Evolutionary conservation across 192 early-diverging fungal species (phyloP), one percentile per base, ranked within the genome.

Genomic region (Rhizoclosmatium globosum): DNA sequence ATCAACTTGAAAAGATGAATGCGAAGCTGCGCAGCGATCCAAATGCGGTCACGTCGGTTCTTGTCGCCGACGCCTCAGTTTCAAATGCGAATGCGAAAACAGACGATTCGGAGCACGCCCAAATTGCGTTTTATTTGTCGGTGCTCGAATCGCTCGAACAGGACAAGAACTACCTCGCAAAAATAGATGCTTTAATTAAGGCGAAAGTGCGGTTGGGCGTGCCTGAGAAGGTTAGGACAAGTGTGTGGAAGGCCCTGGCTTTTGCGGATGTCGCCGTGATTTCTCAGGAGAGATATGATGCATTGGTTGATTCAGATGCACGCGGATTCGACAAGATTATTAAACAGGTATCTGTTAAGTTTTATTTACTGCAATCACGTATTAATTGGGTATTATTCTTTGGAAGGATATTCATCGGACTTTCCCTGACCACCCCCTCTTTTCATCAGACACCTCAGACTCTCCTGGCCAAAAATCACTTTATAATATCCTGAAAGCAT

Each of bases 231-330:
- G 80, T 97, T 42, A 92, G 97, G 47, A 91, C 93, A 42, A 89
- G 93, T 76, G 90, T 99, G 69, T 99, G 97, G 97, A 91, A 93
- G 74, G 80, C 94, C 47, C 86, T 99, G 77, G 85, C 92, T n/a
- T 90, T 90, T 47, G 91, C 94, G 47, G 93, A 95, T 79, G 88
- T 92, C 62, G 57, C 85, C 2, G 84, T 82, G 41, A 81, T 96
- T 64, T 53, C 50, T 0, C 91, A 93, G 68, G 76, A 87, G 3
- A 83, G 84, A 13, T 99, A 94, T 83, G 90, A 87, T 65, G 72
- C 85, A 64, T 84, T 98, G 65, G 82, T 94, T 46, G 66, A 79
- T 48, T 61, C 81, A 31, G 79, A 83, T n/a, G 17, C 45, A 7
- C n/a, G 7, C 44, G 45, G 43, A 21, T 53, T 53, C 17, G 50